phyloP scores from a whole-genome alignment of 805 yeast species.

The Wickerhamiella galacta region DNA sequence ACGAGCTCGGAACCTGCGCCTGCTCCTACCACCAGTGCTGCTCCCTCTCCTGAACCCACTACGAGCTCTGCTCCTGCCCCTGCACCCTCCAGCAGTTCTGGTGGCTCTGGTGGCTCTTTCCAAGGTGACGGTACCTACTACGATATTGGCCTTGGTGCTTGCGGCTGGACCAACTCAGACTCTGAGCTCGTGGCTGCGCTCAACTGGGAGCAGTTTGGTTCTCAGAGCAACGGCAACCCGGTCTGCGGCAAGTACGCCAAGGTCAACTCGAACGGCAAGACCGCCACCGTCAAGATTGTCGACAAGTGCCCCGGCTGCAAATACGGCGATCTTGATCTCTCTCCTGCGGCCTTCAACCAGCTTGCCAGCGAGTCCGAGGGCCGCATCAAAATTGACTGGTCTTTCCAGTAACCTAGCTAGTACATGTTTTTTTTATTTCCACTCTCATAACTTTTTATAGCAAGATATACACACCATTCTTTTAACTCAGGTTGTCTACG shows the following conservation, averaged over 20 bases:
- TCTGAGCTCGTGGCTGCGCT: slow-evolving; percentile 39
- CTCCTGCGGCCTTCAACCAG: slow-evolving; percentile 40
- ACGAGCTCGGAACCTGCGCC: slow-evolving; percentile 5
- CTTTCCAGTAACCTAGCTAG: slow-evolving; percentile 6
- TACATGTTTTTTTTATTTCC: background rate
- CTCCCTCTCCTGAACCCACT: slow-evolving; percentile 9
- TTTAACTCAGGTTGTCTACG: no score
- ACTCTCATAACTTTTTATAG: background rate
- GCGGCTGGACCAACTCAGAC: slow-evolving; percentile 32
- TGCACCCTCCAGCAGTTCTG: slow-evolving; percentile 7
- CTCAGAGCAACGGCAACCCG: slow-evolving; percentile 28
- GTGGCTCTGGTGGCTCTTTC: slow-evolving; percentile 16
- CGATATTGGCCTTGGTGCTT: slow-evolving; percentile 32
- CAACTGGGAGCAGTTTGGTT: slow-evolving; percentile 29
- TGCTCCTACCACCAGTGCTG: slow-evolving; percentile 6
- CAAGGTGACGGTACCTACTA: slow-evolving; percentile 24
- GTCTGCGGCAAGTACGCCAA: slow-evolving; percentile 38
- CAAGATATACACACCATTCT: background rate
- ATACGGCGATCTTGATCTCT: slow-evolving; percentile 35
- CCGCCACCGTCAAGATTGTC: slow-evolving; percentile 39
- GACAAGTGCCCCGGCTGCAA: slow-evolving; percentile 43
- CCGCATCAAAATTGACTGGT: slow-evolving; percentile 38
- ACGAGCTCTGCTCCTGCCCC: slow-evolving; percentile 7
- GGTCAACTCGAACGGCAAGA: slow-evolving; percentile 31
- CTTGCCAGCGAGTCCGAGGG: slow-evolving; percentile 38